Evolutionary conservation across 2,329 filamentous ascomycete genomes (phyloP).

Genomic region (Talaromyces sp.): DNA sequence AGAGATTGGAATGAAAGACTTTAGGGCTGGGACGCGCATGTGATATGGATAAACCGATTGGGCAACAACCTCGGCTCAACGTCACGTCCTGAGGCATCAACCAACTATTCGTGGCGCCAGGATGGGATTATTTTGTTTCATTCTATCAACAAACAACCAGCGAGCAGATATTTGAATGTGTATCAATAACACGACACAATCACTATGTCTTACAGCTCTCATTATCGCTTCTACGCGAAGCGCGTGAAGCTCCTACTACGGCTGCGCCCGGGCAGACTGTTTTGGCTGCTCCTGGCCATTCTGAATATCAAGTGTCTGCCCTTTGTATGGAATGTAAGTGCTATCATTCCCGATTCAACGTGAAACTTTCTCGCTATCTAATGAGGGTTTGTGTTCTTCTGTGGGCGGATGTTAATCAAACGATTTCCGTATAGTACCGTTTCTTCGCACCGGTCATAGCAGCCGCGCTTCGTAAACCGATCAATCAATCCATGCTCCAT

Average conservation of each 20-base stretch:
- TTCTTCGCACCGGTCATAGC: slow-evolving; percentile 13
- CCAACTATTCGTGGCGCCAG: background rate
- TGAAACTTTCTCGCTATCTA: background rate
- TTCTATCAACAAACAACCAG: background rate
- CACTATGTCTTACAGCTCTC: background rate
- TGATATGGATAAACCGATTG: slow-evolving; percentile 1
- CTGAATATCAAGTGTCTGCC: slow-evolving; percentile 18
- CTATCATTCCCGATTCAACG: background rate
- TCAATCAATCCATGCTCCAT: slow-evolving; percentile 1
- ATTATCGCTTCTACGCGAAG: background rate
- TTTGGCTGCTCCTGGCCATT: slow-evolving; percentile 10
- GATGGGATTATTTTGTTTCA: background rate
- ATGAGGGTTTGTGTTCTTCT: too few relatives aligned
- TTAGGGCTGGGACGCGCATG: slow-evolving; percentile 9
- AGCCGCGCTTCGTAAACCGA: slow-evolving; percentile 12
- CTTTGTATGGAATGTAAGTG: slow-evolving; percentile 19
- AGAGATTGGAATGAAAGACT: background rate
- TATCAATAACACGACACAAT: background rate
- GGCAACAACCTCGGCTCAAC: slow-evolving; percentile 4
- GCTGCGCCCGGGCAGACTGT: background rate
- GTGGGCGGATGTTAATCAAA: background rate
- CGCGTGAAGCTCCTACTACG: background rate
- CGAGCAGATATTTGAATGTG: background rate
- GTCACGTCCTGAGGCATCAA: background rate
- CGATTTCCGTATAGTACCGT: background rate